Percentiles rank a stretch among this genome's conserved stretches.
Conservation (phyloP, 768 basidiomycete genomes). For the Lentinula boryana region DNA sequence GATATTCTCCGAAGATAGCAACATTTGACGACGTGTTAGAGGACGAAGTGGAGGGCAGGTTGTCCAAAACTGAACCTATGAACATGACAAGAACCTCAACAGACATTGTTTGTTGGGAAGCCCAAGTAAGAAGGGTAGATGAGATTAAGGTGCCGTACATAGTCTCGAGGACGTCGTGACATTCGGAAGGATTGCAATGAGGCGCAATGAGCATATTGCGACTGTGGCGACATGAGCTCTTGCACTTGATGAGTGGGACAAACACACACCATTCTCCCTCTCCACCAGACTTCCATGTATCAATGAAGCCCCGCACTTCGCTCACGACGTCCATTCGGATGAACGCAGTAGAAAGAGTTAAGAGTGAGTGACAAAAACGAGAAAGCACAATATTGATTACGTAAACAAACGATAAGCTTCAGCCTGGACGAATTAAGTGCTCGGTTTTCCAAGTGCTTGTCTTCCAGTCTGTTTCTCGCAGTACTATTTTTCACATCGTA, state of each 20-base stretch:
- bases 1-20: conserved; percentile 53
- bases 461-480: no score
- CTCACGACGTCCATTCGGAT: conserved; percentile 54
- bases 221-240: conserved; percentile 29
- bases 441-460: no score
- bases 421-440: neutral
- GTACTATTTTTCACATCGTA: no score
- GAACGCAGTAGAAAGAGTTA: neutral
- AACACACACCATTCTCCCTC: conserved; percentile 54
- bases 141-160: conserved; percentile 65
- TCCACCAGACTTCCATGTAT: conserved; percentile 53
- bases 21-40: conserved; percentile 40
- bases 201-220: conserved; percentile 54
- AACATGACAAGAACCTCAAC: conserved; percentile 53
- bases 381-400: neutral
- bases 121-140: conserved; percentile 53
- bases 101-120: conserved; percentile 39
- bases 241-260: conserved; percentile 11
- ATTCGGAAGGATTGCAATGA: conserved; percentile 52
- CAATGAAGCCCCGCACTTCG: conserved; percentile 42
- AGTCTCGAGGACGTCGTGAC: conserved; percentile 52
- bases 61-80: conserved; percentile 52
- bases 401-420: neutral
- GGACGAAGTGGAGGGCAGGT: conserved; percentile 67
- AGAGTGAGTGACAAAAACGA: neutral